Conservation (phyloP, 768 basidiomycete genomes). For the Russula earlei region DNA sequence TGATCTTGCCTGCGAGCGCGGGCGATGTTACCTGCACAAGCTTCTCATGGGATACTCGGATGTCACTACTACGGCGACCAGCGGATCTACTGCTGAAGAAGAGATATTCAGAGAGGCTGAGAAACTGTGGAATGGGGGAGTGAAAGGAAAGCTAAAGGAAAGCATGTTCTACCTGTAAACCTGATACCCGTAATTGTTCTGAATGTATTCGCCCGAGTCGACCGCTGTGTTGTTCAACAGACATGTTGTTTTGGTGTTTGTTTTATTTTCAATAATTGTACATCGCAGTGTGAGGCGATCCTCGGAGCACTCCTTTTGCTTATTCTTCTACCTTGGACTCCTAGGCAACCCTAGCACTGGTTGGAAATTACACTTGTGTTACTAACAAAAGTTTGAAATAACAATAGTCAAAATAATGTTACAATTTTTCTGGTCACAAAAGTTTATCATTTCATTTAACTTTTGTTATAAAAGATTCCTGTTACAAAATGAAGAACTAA, state of each 20-base stretch:
- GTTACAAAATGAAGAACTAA: too few species aligned
- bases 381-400: too few species aligned
- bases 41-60: slow-evolving; percentile 36
- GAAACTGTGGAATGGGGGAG: slow-evolving; percentile 47
- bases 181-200: neutral
- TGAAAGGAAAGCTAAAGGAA: slow-evolving; percentile 45
- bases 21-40: slow-evolving; percentile 43
- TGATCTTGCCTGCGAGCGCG: slow-evolving; percentile 44
- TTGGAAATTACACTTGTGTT: too few species aligned
- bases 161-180: slow-evolving; percentile 69
- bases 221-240: neutral
- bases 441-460: too few species aligned
- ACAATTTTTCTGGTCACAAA: too few species aligned
- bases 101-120: slow-evolving; percentile 45
- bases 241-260: neutral
- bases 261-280: too few species aligned
- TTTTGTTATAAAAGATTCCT: too few species aligned
- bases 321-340: too few species aligned
- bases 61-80: slow-evolving; percentile 26
- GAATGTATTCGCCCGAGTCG: neutral
- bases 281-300: too few species aligned
- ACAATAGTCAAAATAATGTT: too few species aligned
- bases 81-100: slow-evolving; percentile 36
- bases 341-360: too few species aligned
- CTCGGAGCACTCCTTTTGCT: too few species aligned